Evolutionary conservation across 345 rosid genomes (phyloP), one percentile per base, ranked within the genome.

Genomic region (Excoecaria agallocha): DNA sequence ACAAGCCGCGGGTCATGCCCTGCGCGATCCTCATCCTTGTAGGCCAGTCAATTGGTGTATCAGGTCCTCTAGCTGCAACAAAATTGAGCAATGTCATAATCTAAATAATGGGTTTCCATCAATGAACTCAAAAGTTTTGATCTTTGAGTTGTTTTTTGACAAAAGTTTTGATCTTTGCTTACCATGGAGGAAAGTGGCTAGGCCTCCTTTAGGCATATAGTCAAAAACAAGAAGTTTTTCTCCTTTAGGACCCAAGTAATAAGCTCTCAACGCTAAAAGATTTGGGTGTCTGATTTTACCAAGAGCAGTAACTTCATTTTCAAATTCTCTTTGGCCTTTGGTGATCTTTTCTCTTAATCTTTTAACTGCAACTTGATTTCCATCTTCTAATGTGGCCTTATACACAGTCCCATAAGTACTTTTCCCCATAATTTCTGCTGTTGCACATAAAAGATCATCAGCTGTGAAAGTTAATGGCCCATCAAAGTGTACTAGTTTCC

Each of bases 141-240:
- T 6, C 19, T 15, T 30, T 43, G 6, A 43, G 30, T 30, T 30
- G 30, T 30, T 30, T n/a, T 30, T 30, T 30, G 30, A 30, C 30
- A 30, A 30, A 30, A 30, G 30, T 30, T 30, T 30, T 30, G 30
- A 30, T 30, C 1, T 56, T n/a, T 12, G 54, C 86, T 74, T 83
- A 92, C 97, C 94, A 75, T 94, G 98, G 61, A 94, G 95, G 78
- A 89, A 92, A 11, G 98, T 86, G 22, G 97, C 89, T 69, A 94
- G 97, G 46, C 95, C 91, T 11, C 97, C 98, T 58, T 84, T 89
- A 22, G 90, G 38, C 96, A 92, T 89, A 88, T 90, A 92, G 79
- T 94, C 98, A 58, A 92, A 92, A 65, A 91, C 98, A 48, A 94
- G 93, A 62, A 92, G 97, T 86, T 89, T 94, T 85, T 92, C 98